Conservation (phyloP, 169 alveolate species). For the Cryptosporidium ryanae region DNA sequence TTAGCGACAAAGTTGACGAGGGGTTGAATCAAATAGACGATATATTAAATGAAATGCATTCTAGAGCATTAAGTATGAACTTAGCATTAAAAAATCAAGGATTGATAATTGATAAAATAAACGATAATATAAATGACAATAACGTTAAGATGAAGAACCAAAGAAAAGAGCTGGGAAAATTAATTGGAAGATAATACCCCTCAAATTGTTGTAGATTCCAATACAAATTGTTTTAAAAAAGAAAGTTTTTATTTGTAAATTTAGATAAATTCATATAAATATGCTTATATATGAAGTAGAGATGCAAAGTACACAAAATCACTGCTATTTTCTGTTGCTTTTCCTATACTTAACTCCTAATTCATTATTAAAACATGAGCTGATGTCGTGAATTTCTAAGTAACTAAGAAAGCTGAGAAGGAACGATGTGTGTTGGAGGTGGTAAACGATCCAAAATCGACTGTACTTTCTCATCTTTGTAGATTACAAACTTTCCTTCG, state of each 20-base stretch:
- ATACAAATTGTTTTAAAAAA: neutral
- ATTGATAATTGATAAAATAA: conserved; percentile 15
- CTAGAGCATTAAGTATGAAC: conserved; percentile 53
- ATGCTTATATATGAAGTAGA: neutral
- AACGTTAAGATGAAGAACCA: conserved; percentile 54
- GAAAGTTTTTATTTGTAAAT: neutral
- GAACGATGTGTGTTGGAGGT: conserved; percentile 69
- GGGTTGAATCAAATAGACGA: conserved; percentile 38
- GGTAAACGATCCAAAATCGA: conserved; percentile 53
- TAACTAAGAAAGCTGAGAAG: conserved; percentile 50
- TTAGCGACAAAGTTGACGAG: conserved; percentile 22
- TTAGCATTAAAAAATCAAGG: conserved; percentile 40
- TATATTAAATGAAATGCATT: conserved; percentile 55
- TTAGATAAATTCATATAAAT: no score
- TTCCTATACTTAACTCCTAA: neutral
- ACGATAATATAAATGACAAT: conserved; percentile 23
- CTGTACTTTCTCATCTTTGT: conserved; percentile 9
- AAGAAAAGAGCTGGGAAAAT: conserved; percentile 26
- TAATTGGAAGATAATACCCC: conserved; percentile 19
- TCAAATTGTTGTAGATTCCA: neutral
- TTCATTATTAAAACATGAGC: neutral
- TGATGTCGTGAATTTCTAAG: neutral
- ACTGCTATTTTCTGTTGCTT: neutral
- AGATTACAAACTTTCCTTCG: conserved; percentile 44
- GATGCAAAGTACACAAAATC: neutral